Conservation (phyloP, 768 basidiomycete genomes). For the Trametes villosa region DNA sequence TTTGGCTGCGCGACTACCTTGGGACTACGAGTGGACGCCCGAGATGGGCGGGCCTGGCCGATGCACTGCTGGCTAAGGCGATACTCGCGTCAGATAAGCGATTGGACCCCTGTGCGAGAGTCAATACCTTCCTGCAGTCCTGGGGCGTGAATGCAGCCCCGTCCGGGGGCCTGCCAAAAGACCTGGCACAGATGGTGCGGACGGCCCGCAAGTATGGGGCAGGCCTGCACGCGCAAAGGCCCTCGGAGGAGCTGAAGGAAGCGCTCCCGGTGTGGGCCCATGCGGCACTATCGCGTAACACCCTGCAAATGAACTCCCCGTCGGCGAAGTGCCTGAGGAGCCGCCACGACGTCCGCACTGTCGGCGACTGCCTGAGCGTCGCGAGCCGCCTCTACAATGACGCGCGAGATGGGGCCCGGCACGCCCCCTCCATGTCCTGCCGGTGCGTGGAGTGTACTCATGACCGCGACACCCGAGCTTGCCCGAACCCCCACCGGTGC, state of each 20-base stretch:
- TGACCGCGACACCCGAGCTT: too few species aligned
- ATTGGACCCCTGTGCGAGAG: too few species aligned
- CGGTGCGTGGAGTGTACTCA: too few species aligned
- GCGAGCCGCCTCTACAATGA: too few species aligned
- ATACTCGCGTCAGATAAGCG: neutral
- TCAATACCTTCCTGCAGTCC: neutral
- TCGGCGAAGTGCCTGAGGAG: too few species aligned
- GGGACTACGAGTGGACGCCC: neutral
- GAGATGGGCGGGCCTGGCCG: constrained; percentile 17
- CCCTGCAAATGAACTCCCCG: too few species aligned
- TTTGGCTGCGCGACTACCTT: constrained; percentile 18
- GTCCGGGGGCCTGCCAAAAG: neutral
- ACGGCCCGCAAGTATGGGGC: neutral
- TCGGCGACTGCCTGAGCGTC: too few species aligned
- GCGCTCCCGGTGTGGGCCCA: neutral
- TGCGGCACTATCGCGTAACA: neutral
- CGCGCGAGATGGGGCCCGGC: too few species aligned
- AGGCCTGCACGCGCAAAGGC: neutral
- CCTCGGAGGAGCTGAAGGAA: neutral
- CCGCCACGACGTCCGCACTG: too few species aligned
- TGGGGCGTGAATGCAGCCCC: neutral
- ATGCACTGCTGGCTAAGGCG: neutral
- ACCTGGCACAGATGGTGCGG: neutral
- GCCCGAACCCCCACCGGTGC: too few species aligned
- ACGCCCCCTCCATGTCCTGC: too few species aligned